These are phyloP conservation scores for Zygotorulaspora chibaensis DNA, from an alignment of 805 yeast genomes.

Conservation along the genomic window DNA sequence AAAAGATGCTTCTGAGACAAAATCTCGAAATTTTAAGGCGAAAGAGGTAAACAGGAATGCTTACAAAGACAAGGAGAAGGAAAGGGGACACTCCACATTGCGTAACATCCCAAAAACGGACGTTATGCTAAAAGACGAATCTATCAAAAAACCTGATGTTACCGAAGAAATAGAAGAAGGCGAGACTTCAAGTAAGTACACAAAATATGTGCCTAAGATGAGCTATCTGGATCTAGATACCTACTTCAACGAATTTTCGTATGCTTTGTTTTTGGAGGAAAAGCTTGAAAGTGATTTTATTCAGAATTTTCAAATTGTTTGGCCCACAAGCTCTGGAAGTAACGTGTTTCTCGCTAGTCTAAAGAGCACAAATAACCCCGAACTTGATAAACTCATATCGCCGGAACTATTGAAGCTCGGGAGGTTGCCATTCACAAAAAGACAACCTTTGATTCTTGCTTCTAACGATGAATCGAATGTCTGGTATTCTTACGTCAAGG, in stretches of 20 bases:
- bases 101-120: not conserved
- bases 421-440: slow-evolving; percentile 54
- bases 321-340: slow-evolving; percentile 48
- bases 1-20: no score
- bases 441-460: slow-evolving; percentile 55
- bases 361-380: slow-evolving; percentile 28
- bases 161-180: slow-evolving; percentile 29
- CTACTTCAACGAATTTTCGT: slow-evolving; percentile 56
- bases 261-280: slow-evolving; percentile 61
- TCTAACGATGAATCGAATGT: slow-evolving; percentile 45
- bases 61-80: not conserved
- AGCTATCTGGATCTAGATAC: slow-evolving; percentile 46
- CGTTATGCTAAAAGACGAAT: not conserved
- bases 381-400: slow-evolving; percentile 46
- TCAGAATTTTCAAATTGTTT: slow-evolving; percentile 47
- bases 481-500: slow-evolving; percentile 59
- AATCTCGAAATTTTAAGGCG: no score
- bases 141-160: not conserved
- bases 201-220: slow-evolving; percentile 41
- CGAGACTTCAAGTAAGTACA: slow-evolving; percentile 32
- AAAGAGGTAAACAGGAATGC: not conserved
- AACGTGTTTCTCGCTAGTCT: slow-evolving; percentile 26
- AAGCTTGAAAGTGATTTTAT: slow-evolving; percentile 44
- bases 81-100: not conserved
- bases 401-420: slow-evolving; percentile 51